phyloP scores from a whole-genome alignment of 75 land plant genomes.

The Cunninghamia lanceolata region DNA sequence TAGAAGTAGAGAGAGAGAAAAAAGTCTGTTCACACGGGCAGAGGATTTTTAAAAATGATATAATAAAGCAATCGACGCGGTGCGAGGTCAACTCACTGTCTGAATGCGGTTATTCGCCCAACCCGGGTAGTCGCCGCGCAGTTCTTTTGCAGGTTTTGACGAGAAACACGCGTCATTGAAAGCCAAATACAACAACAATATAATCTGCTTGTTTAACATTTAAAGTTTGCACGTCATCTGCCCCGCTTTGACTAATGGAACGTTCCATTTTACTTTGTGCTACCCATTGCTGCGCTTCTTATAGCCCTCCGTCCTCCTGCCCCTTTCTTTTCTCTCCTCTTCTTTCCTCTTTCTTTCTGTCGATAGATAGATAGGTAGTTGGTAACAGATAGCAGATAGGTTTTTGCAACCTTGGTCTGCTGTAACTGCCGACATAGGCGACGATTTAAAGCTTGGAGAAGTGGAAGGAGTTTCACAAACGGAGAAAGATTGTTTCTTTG shows the following conservation, averaged over 20 bases:
- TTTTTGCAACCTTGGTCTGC: neutral
- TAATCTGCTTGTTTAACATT: constrained; percentile 2
- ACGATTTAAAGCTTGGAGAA: neutral
- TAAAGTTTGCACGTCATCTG: constrained; percentile 2
- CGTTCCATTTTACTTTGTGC: constrained; percentile 12
- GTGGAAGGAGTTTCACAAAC: too few species aligned
- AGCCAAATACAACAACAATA: neutral
- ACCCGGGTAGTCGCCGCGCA: neutral
- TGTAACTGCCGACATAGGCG: neutral
- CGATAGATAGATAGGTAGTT: neutral
- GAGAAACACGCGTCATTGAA: constrained; percentile 5
- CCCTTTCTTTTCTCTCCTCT: neutral
- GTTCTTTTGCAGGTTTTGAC: neutral
- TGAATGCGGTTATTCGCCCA: constrained; percentile 2
- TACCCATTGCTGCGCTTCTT: neutral
- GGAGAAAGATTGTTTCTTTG: neutral
- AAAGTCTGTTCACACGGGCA: neutral
- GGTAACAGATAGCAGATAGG: neutral
- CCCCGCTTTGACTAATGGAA: constrained; percentile 4
- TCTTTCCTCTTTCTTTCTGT: neutral
- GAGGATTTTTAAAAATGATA: neutral
- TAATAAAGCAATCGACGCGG: neutral
- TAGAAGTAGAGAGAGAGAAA: neutral
- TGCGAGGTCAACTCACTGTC: constrained; percentile 9
- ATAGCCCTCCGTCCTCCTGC: neutral